Conservation (phyloP, 305 asterid genomes). For the Fraxinus sp. region DNA sequence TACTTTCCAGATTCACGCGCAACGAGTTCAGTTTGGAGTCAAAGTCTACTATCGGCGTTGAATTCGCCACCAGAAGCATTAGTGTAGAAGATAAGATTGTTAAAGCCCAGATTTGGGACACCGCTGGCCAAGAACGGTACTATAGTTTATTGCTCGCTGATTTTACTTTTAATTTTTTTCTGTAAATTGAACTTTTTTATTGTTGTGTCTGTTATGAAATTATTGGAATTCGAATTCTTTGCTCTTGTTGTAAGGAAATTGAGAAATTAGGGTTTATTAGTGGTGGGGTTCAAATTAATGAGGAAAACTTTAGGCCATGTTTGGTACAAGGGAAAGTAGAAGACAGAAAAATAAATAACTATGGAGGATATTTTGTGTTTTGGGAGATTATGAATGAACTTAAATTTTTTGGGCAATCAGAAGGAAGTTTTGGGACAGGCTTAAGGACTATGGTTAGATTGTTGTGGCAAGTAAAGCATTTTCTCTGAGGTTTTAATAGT, state of each 20-base stretch:
- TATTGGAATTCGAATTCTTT: not conserved
- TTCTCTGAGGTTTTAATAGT: not conserved
- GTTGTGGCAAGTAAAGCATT: not conserved
- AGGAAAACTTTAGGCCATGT: not conserved
- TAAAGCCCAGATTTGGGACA: conserved; percentile 46
- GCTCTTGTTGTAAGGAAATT: not conserved
- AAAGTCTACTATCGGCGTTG: conserved; percentile 39
- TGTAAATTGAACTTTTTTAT: not conserved
- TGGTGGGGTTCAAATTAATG: not conserved
- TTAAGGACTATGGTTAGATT: not conserved
- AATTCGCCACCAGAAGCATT: conserved; percentile 41
- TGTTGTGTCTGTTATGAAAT: not conserved
- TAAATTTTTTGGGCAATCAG: not conserved
- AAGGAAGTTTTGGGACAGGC: not conserved
- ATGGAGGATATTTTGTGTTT: not conserved
- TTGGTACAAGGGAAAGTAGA: not conserved
- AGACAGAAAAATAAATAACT: not conserved
- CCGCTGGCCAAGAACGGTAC: conserved; percentile 42
- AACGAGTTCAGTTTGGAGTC: conserved; percentile 43
- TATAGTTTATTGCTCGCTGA: not conserved
- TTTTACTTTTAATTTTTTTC: not conserved
- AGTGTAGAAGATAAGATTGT: conserved; percentile 37
- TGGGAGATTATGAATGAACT: not conserved
- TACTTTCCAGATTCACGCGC: conserved; percentile 38
- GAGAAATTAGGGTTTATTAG: conserved; percentile 22